Conservation (phyloP, 129 eudicot genomes). For the Arctium minus region DNA sequence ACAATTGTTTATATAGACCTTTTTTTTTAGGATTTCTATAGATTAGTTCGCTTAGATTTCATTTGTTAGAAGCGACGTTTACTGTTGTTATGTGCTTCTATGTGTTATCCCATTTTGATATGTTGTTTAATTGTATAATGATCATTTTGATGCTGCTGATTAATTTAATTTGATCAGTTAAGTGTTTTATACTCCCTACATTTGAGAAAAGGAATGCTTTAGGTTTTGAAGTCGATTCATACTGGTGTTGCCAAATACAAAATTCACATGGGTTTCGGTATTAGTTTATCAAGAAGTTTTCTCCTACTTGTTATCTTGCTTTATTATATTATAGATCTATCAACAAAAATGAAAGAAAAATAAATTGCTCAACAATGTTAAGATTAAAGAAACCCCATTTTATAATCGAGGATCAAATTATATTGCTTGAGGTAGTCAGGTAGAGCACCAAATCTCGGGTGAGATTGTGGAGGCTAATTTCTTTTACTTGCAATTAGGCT, state of each 20-base stretch:
- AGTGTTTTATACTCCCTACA: background rate
- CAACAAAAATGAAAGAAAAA: background rate
- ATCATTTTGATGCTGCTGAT: background rate
- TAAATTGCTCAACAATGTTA: background rate
- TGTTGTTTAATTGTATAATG: background rate
- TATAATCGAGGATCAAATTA: background rate
- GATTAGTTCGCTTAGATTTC: background rate
- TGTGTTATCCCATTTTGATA: background rate
- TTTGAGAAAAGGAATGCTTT: background rate
- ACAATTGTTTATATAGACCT: background rate
- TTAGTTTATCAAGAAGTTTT: background rate
- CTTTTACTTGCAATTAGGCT: background rate
- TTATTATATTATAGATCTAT: background rate
- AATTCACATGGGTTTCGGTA: background rate
- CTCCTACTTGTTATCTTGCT: background rate
- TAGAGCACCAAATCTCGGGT: background rate
- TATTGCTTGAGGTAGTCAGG: background rate
- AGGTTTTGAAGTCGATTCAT: constrained; percentile 11
- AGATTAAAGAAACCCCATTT: background rate
- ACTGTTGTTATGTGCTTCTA: background rate
- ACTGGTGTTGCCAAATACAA: background rate
- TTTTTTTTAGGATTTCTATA: background rate
- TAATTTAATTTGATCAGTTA: background rate
- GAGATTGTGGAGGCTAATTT: background rate
- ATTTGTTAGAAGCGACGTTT: background rate